These are phyloP conservation scores for Solanum dulcamara DNA, from an alignment of 257 asterid species.

Conservation along the genomic window DNA sequence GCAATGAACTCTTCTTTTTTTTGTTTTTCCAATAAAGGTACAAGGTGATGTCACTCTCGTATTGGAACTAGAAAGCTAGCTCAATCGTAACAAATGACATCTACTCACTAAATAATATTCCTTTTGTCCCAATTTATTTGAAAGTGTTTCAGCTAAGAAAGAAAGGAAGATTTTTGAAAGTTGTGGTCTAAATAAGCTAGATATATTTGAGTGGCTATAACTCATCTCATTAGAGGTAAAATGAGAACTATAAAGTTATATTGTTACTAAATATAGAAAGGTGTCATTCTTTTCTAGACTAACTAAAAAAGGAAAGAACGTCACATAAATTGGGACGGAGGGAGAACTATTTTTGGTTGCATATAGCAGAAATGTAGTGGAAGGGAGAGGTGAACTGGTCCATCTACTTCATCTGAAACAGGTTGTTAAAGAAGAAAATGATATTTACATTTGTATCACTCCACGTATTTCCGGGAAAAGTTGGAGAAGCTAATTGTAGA, in stretches of 20 bases:
- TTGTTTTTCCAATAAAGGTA: neutral
- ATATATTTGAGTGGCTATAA: neutral
- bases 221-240: neutral
- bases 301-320: neutral
- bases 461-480: neutral
- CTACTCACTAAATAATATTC: neutral
- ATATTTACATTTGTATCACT: neutral
- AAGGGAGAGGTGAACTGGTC: neutral
- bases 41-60: neutral
- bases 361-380: neutral
- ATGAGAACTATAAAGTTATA: neutral
- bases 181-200: neutral
- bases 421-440: neutral
- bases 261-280: neutral
- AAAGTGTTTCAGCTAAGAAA: neutral
- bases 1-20: neutral
- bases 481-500: neutral
- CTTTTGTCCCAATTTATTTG: neutral
- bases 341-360: neutral
- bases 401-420: neutral
- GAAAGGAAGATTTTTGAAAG: neutral
- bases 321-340: neutral
- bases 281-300: neutral
- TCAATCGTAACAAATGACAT: neutral
- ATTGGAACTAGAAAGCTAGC: neutral